Evolutionary conservation across 2,329 filamentous ascomycete genomes (phyloP).

Genomic region (Bipolaris victoriae): DNA sequence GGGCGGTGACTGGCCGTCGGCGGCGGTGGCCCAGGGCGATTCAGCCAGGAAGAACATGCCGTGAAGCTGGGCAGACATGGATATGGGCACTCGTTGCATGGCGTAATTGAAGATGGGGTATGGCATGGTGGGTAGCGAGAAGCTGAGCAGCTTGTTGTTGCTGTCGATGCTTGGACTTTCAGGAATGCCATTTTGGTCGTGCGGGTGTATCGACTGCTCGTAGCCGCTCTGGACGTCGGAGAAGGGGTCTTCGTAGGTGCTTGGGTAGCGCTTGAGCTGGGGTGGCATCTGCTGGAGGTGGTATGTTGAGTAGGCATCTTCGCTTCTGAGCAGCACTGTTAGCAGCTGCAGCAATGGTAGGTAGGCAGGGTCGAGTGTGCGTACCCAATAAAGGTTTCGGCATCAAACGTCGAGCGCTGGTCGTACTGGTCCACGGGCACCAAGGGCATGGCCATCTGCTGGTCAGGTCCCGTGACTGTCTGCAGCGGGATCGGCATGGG

Average conservation of each 20-base stretch:
- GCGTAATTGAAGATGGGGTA: slow-evolving; percentile 70
- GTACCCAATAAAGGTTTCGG: slow-evolving; percentile 67
- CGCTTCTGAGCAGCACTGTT: slow-evolving; percentile 52
- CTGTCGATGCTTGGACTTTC: slow-evolving; percentile 66
- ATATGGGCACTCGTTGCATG: slow-evolving; percentile 65
- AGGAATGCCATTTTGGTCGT: slow-evolving; percentile 53
- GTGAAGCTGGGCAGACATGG: slow-evolving; percentile 77
- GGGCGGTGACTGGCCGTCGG: slow-evolving; percentile 57
- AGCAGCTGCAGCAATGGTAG: slow-evolving; percentile 27
- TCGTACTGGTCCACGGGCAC: slow-evolving; percentile 62
- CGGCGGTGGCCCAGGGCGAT: slow-evolving; percentile 69
- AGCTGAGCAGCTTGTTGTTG: slow-evolving; percentile 64
- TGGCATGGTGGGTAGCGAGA: slow-evolving; percentile 56
- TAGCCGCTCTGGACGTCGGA: slow-evolving; percentile 59
- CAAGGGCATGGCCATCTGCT: slow-evolving; percentile 49
- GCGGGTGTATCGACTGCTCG: slow-evolving; percentile 52
- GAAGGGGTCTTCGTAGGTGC: slow-evolving; percentile 58
- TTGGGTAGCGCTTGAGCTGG: slow-evolving; percentile 58
- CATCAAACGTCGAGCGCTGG: slow-evolving; percentile 65
- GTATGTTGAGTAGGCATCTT: slow-evolving; percentile 57
- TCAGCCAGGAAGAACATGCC: slow-evolving; percentile 91
- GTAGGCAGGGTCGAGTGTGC: slow-evolving; percentile 17
- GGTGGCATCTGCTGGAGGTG: slow-evolving; percentile 50
- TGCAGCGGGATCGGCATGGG: slow-evolving; percentile 63
- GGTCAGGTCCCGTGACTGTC: slow-evolving; percentile 55